These are phyloP conservation scores for Gaertneriomyces sp. DNA, from an alignment of 192 early-diverging fungal genomes.

Conservation along the genomic window DNA sequence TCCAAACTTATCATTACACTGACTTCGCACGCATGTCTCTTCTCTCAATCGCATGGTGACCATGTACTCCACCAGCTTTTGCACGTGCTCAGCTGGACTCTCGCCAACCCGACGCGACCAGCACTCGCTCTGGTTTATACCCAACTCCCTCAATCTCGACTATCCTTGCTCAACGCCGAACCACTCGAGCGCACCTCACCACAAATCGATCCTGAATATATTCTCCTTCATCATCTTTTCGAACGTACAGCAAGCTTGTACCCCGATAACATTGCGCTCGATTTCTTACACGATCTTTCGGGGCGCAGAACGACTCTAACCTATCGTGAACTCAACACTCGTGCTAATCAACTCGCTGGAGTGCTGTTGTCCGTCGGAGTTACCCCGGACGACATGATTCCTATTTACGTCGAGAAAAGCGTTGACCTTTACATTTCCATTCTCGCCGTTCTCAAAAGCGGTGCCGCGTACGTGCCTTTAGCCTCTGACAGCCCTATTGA, in stretches of 20 bases:
- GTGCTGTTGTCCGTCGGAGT: constrained; percentile 21
- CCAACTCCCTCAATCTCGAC: background rate
- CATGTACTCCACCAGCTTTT: background rate
- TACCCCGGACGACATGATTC: constrained; percentile 16
- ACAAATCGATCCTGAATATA: background rate
- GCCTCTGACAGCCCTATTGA: constrained; percentile 18
- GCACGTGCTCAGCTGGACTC: background rate
- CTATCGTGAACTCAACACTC: constrained; percentile 22
- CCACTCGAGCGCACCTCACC: background rate
- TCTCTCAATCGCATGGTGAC: background rate
- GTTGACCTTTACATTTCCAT: constrained; percentile 14
- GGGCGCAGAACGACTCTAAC: constrained; percentile 11
- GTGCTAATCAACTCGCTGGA: constrained; percentile 25
- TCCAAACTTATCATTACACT: background rate
- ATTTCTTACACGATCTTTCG: background rate
- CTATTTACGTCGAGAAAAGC: constrained; percentile 14
- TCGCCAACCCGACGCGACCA: constrained; percentile 2
- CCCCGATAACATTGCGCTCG: background rate
- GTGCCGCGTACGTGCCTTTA: constrained; percentile 37
- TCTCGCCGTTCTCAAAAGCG: constrained; percentile 34
- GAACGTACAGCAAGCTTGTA: background rate
- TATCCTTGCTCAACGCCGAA: constrained; percentile 1
- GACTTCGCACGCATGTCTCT: background rate
- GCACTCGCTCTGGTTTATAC: background rate
- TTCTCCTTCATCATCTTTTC: constrained; percentile 1